Evolutionary conservation across 345 rosid species (phyloP).

Genomic region (Brassica cretica): DNA sequence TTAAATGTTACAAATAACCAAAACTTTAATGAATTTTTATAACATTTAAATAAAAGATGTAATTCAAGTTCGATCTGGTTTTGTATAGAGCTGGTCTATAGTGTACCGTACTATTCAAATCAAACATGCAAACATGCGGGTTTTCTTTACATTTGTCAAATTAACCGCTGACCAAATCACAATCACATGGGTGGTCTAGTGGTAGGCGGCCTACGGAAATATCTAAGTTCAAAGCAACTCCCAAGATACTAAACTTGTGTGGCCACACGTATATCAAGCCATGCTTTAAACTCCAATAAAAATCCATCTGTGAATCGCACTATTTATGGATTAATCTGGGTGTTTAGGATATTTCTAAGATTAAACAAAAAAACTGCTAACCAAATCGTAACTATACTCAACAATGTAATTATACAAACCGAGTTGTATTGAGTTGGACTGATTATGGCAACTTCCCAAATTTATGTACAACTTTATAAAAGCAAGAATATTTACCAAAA

Average conservation of each 20-base stretch:
- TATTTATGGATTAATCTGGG: too few relatives aligned
- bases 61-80: neutral
- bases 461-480: neutral
- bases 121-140: neutral
- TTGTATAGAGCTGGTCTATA: neutral
- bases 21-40: neutral
- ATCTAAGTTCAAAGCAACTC: too few relatives aligned
- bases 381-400: neutral
- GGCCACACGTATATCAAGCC: too few relatives aligned
- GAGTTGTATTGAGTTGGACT: neutral
- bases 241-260: too few relatives aligned
- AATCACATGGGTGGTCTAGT: too few relatives aligned
- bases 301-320: too few relatives aligned
- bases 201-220: too few relatives aligned
- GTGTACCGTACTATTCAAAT: neutral
- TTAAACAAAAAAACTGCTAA: neutral
- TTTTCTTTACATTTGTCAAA: neutral
- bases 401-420: neutral
- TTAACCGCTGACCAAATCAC: neutral
- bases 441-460: neutral
- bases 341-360: too few relatives aligned
- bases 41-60: neutral
- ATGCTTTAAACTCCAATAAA: too few relatives aligned
- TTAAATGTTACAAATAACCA: neutral
- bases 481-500: neutral